Evolutionary conservation across 306 rosid genomes (phyloP).

Genomic region (Dryas octopetala): DNA sequence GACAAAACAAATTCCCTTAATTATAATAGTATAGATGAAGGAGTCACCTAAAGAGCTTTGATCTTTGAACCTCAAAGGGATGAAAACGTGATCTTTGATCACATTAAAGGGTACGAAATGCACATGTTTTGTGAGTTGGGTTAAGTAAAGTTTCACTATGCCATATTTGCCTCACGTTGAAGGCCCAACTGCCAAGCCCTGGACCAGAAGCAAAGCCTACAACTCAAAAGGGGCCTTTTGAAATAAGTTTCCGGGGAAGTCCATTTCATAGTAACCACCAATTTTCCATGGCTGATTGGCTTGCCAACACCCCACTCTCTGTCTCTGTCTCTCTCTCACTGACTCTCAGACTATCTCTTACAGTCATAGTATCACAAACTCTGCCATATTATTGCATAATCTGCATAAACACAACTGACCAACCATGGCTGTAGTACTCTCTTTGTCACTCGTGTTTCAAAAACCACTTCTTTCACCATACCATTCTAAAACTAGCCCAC

Average conservation of each 20-base stretch:
- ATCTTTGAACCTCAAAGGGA: too few species aligned
- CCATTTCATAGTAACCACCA: constrained; percentile 23
- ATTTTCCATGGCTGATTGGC: constrained; percentile 25
- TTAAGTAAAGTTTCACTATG: too few species aligned
- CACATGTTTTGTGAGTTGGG: too few species aligned
- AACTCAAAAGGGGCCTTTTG: background rate
- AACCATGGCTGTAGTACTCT: constrained; percentile 44
- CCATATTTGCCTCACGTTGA: too few species aligned
- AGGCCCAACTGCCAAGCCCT: background rate
- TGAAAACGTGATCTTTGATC: too few species aligned
- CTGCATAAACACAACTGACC: background rate
- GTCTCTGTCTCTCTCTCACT: background rate
- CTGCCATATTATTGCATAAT: background rate
- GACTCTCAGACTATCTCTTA: background rate
- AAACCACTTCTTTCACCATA: constrained; percentile 22
- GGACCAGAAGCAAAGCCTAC: background rate
- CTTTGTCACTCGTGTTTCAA: constrained; percentile 30
- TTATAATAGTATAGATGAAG: too few species aligned
- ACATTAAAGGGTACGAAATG: too few species aligned
- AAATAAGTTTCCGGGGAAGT: constrained; percentile 16
- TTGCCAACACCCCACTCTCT: background rate
- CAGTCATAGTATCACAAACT: background rate
- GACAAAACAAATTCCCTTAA: too few species aligned
- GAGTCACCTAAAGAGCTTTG: too few species aligned
- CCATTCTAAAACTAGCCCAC: constrained; percentile 25